phyloP scores from a whole-genome alignment of 805 yeast species.

The Pichia exigua region DNA sequence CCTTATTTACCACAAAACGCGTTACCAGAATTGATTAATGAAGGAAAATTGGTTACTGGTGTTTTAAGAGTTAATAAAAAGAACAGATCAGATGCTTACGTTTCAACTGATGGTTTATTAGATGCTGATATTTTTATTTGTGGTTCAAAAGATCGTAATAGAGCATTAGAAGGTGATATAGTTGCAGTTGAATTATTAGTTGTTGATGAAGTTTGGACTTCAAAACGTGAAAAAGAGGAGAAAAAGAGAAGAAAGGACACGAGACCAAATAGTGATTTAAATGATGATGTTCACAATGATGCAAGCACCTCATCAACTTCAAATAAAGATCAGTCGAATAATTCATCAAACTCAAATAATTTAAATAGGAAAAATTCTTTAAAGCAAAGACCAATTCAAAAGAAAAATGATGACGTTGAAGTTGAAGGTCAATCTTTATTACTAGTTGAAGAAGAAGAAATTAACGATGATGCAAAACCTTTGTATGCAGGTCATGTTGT shows the following conservation, averaged over 20 bases:
- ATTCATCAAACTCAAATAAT: slow-evolving; percentile 18
- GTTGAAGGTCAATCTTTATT: slow-evolving; percentile 95
- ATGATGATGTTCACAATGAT: slow-evolving; percentile 72
- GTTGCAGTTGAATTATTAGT: slow-evolving; percentile 92
- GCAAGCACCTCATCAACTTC: slow-evolving; percentile 47
- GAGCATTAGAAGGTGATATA: slow-evolving; percentile 93
- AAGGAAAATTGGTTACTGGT: slow-evolving; percentile 90
- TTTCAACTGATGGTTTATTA: slow-evolving; percentile 89
- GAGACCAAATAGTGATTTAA: slow-evolving; percentile 30
- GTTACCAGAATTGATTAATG: slow-evolving; percentile 79
- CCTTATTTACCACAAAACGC: slow-evolving; percentile 94
- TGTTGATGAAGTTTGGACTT: slow-evolving; percentile 97
- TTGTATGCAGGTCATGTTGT: slow-evolving; percentile 97
- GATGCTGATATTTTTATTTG: slow-evolving; percentile 97
- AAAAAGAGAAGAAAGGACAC: slow-evolving; percentile 69
- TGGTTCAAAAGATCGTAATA: slow-evolving; percentile 95
- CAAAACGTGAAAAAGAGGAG: slow-evolving; percentile 94
- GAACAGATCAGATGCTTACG: slow-evolving; percentile 96
- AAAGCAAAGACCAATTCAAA: slow-evolving; percentile 92
- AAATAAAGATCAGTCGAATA: slow-evolving; percentile 1
- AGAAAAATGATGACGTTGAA: slow-evolving; percentile 96
- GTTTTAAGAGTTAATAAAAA: slow-evolving; percentile 89
- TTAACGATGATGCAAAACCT: slow-evolving; percentile 87
- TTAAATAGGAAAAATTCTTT: slow-evolving; percentile 79
- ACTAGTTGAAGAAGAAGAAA: slow-evolving; percentile 91